Percentiles rank a stretch among this genome's conserved stretches.
phyloP scores from a whole-genome alignment of 1,284 basidiomycete genomes.

The Bjerkandera adusta region DNA sequence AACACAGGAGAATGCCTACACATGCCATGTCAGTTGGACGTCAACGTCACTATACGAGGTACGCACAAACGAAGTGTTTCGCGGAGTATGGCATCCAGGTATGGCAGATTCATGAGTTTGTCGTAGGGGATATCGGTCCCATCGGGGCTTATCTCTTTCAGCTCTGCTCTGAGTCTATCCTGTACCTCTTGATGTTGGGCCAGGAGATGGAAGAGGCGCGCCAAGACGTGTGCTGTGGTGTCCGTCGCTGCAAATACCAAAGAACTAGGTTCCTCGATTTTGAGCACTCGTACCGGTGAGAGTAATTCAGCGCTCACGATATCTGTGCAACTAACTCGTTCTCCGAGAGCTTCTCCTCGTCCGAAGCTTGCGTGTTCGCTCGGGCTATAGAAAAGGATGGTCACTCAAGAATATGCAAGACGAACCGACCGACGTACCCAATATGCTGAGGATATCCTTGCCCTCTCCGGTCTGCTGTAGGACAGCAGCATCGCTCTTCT shows the following conservation, averaged over 20 bases:
- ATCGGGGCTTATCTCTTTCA: constrained; percentile 13
- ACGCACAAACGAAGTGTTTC: constrained; percentile 25
- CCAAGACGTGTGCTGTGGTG: constrained; percentile 21
- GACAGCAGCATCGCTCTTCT: constrained; percentile 20
- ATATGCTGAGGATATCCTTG: constrained; percentile 46
- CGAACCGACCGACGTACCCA: constrained; percentile 28
- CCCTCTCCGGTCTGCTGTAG: constrained; percentile 33
- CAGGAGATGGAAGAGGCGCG: constrained; percentile 19
- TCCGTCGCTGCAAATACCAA: constrained; percentile 22
- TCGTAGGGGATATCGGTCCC: constrained; percentile 18
- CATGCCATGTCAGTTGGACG: neutral
- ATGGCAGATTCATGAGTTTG: constrained; percentile 21
- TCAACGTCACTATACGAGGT: too few species aligned
- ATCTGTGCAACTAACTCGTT: constrained; percentile 28
- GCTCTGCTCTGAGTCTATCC: constrained; percentile 21
- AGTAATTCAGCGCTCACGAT: constrained; percentile 14
- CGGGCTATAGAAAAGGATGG: constrained; percentile 17
- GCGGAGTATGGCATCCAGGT: constrained; percentile 22
- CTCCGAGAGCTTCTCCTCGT: constrained; percentile 20
- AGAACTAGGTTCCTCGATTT: constrained; percentile 6
- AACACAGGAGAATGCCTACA: constrained; percentile 12
- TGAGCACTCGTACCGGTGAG: neutral
- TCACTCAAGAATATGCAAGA: neutral
- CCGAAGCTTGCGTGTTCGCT: constrained; percentile 25
- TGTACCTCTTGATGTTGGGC: constrained; percentile 21